Percentiles rank a stretch among this genome's conserved stretches.
Conservation (phyloP, 257 asterid genomes). For the Ligustrum vulgare region DNA sequence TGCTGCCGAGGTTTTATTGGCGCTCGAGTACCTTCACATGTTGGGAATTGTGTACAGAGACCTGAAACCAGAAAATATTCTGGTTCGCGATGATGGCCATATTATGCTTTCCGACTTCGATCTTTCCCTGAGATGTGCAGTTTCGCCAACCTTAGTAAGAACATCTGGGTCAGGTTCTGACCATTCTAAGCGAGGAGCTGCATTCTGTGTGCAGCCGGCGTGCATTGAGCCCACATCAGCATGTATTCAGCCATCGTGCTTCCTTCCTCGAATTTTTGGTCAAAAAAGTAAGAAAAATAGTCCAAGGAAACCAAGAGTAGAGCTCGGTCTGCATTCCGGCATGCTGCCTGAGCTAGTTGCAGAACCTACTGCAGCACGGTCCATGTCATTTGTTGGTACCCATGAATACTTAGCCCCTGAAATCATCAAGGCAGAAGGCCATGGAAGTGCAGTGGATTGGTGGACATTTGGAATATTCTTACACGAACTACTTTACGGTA, state of each 20-base stretch:
- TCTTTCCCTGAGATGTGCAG: constrained; percentile 38
- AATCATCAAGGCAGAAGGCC: constrained; percentile 44
- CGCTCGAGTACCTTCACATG: constrained; percentile 41
- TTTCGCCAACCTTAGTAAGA: constrained; percentile 36
- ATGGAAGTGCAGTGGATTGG: constrained; percentile 47
- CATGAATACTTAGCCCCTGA: constrained; percentile 46
- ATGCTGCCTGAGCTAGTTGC: constrained; percentile 36
- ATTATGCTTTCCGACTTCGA: constrained; percentile 43
- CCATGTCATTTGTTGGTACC: constrained; percentile 42
- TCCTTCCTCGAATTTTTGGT: constrained; percentile 33
- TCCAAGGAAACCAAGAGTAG: constrained; percentile 13
- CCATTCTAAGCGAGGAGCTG: constrained; percentile 33
- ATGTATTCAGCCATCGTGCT: constrained; percentile 41
- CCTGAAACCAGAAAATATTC: constrained; percentile 39
- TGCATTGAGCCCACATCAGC: constrained; percentile 31
- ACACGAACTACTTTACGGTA: constrained; percentile 36
- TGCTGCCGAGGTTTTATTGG: constrained; percentile 41
- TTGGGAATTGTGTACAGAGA: constrained; percentile 41
- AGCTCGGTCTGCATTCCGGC: constrained; percentile 24
- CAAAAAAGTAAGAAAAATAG: constrained; percentile 32
- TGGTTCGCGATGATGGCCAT: constrained; percentile 42
- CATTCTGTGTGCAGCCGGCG: constrained; percentile 34
- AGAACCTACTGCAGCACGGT: constrained; percentile 41
- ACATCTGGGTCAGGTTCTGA: constrained; percentile 23
- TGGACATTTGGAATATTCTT: constrained; percentile 43